Percentiles rank a stretch among this genome's conserved stretches.
Evolutionary conservation across 352 stramenopile genomes (phyloP).

Genomic region (Globisporangium emineosum): DNA sequence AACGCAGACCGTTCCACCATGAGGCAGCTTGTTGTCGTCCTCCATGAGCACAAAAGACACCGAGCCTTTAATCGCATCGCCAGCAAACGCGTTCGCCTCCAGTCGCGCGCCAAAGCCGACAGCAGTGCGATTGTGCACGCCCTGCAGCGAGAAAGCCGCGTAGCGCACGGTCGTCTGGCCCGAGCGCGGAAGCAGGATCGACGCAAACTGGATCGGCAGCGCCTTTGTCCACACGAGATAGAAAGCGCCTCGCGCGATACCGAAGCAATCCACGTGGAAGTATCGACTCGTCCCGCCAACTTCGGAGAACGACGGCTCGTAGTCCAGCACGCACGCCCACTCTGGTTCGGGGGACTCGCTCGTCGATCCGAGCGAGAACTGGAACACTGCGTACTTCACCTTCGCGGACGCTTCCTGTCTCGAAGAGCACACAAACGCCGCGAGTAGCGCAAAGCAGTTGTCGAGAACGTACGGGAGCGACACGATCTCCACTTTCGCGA

Average conservation of each 20-base stretch:
- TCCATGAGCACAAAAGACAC: constrained; percentile 69
- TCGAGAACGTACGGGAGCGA: constrained; percentile 65
- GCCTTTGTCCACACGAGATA: constrained; percentile 70
- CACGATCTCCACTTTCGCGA: constrained; percentile 62
- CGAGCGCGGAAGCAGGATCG: constrained; percentile 53
- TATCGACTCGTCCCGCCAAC: constrained; percentile 27
- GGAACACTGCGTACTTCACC: constrained; percentile 73
- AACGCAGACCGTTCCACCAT: constrained; percentile 45
- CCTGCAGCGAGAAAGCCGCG: constrained; percentile 60
- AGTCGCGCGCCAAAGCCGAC: constrained; percentile 56
- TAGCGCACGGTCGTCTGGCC: constrained; percentile 54
- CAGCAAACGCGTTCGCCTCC: constrained; percentile 46
- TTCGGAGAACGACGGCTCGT: constrained; percentile 57
- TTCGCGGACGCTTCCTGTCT: constrained; percentile 28
- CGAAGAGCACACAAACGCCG: constrained; percentile 67
- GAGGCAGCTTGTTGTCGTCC: constrained; percentile 22
- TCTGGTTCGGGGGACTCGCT: constrained; percentile 34
- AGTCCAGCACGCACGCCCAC: constrained; percentile 67
- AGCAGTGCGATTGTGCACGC: constrained; percentile 40
- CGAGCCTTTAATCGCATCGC: constrained; percentile 56
- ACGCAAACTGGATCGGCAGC: constrained; percentile 56
- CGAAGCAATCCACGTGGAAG: constrained; percentile 59
- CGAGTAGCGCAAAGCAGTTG: constrained; percentile 52
- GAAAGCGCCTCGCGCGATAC: constrained; percentile 55
- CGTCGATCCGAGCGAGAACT: constrained; percentile 44